These are phyloP conservation scores for Fragaria nilgerrensis DNA, from an alignment of 306 rosid genomes.

Conservation along the genomic window DNA sequence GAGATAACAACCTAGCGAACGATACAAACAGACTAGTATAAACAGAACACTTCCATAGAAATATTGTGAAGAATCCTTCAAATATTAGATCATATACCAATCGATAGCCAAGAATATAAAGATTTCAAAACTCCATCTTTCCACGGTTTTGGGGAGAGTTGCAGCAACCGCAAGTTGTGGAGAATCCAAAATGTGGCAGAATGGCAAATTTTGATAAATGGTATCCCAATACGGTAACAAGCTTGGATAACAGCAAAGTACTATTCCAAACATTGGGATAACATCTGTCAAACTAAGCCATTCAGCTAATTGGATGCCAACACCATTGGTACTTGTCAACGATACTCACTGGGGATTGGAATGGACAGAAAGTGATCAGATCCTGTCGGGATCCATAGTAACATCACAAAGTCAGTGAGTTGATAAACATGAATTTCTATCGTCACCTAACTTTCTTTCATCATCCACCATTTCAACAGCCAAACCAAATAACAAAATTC, in stretches of 20 bases:
- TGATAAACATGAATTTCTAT: conserved; percentile 72
- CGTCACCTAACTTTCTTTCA: conserved; percentile 56
- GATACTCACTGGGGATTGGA: neutral
- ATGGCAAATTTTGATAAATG: neutral
- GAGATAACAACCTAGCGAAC: too few species aligned
- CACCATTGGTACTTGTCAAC: neutral
- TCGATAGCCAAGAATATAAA: too few species aligned
- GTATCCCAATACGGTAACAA: neutral
- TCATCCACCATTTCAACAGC: neutral
- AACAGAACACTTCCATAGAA: too few species aligned
- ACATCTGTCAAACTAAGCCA: neutral
- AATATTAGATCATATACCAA: too few species aligned
- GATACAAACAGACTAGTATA: too few species aligned
- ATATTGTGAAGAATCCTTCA: too few species aligned
- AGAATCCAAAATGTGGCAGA: neutral
- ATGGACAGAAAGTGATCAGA: conserved; percentile 55
- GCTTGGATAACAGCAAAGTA: neutral
- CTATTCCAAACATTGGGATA: neutral
- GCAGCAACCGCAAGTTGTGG: neutral
- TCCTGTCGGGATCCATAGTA: conserved; percentile 90
- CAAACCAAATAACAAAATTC: neutral
- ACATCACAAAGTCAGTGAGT: conserved; percentile 81
- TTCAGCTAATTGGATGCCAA: neutral
- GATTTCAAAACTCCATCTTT: neutral
- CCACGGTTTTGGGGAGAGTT: neutral